A percentile compares a stretch with the other conserved stretches of the same genome.
Conservation (phyloP, 2,329 filamentous ascomycete species). For the Sphaerostilbella broomeana region DNA sequence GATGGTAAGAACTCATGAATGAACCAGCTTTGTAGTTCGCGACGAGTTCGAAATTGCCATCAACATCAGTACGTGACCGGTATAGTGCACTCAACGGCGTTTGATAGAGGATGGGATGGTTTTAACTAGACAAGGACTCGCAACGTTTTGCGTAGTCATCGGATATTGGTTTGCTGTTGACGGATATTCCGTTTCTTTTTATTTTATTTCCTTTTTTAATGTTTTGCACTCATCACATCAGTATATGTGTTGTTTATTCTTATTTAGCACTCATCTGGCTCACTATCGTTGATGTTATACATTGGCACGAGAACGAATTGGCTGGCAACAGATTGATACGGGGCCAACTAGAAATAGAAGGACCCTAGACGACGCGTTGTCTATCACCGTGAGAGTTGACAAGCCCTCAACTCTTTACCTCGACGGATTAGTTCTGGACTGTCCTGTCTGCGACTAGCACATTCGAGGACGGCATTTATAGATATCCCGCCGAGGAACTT, state of each 20-base stretch:
- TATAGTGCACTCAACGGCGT: conserved; percentile 23
- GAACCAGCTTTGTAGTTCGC: background rate
- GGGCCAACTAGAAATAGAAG: no score
- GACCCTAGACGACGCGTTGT: no score
- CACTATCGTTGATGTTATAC: conserved; percentile 4
- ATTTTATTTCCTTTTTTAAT: conserved; percentile 7
- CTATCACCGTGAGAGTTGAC: no score
- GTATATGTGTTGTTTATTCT: no score
- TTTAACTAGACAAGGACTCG: conserved; percentile 18
- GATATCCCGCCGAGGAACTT: no score
- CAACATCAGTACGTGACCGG: conserved; percentile 7
- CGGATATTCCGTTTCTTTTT: conserved; percentile 6
- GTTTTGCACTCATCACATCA: no score
- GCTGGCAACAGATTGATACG: no score
- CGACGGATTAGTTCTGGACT: no score
- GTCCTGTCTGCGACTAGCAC: no score
- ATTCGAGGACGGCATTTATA: no score
- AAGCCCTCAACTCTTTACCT: no score
- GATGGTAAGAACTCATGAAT: conserved; percentile 37
- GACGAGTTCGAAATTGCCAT: conserved; percentile 1
- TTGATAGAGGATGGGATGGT: conserved; percentile 26
- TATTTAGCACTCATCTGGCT: conserved; percentile 7
- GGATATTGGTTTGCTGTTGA: conserved; percentile 14
- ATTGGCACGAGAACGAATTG: conserved; percentile 4
- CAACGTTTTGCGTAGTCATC: conserved; percentile 10